Percentiles rank a stretch among this genome's conserved stretches.
These are phyloP conservation scores for Quercus ilex DNA, from an alignment of 306 rosid genomes.

Conservation along the genomic window DNA sequence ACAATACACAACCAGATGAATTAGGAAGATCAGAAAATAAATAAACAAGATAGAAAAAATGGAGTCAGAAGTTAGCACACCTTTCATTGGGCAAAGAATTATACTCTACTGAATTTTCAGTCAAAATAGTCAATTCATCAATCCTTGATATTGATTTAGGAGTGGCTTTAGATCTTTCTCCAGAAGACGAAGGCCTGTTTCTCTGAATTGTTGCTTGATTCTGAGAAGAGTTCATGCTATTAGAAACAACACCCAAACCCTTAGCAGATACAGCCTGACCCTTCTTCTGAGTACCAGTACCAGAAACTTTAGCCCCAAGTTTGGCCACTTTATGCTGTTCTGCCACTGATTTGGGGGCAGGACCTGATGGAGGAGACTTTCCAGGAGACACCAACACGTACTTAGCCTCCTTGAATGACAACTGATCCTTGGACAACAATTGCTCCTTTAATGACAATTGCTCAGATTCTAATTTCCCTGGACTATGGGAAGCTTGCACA, in stretches of 20 bases:
- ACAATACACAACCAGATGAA: not conserved
- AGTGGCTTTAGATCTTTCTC: slow-evolving; percentile 55
- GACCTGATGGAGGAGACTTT: slow-evolving; percentile 53
- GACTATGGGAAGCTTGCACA: slow-evolving; percentile 34
- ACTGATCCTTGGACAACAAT: slow-evolving; percentile 42
- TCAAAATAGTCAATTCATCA: slow-evolving; percentile 41
- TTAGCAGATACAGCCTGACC: slow-evolving; percentile 43
- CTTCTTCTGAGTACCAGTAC: slow-evolving; percentile 49
- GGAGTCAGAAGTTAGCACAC: slow-evolving; percentile 35
- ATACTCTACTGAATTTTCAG: slow-evolving; percentile 46
- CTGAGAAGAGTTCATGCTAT: slow-evolving; percentile 44
- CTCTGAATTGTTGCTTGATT: slow-evolving; percentile 46
- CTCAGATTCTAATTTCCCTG: slow-evolving; percentile 46
- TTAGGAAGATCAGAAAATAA: slow-evolving; percentile 1
- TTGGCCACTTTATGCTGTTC: slow-evolving; percentile 61
- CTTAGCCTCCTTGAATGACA: slow-evolving; percentile 47
- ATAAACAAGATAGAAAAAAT: not conserved
- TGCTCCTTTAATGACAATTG: slow-evolving; percentile 40
- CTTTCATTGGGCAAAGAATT: slow-evolving; percentile 55
- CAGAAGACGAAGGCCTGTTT: slow-evolving; percentile 48
- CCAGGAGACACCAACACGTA: slow-evolving; percentile 49
- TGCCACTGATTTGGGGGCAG: slow-evolving; percentile 36
- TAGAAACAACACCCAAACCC: slow-evolving; percentile 28
- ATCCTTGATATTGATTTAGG: slow-evolving; percentile 36
- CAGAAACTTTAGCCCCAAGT: slow-evolving; percentile 40